Conservation (phyloP, 2,329 filamentous ascomycete species). For the Teratosphaeria destructans region DNA sequence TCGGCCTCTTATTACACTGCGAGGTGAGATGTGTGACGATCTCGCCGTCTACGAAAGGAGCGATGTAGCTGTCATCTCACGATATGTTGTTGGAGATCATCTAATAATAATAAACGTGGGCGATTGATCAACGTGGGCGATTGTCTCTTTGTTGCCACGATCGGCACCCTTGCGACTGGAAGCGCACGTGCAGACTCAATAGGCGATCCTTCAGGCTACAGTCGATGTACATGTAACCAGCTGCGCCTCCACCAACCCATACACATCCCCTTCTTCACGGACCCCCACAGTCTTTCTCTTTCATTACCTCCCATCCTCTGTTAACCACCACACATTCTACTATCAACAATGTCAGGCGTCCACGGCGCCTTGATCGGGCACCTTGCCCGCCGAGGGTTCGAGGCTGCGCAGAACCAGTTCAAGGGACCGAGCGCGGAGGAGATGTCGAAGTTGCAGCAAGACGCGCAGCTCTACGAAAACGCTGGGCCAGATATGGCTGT, state of each 20-base stretch:
- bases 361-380: conserved; percentile 20
- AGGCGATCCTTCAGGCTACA: background rate
- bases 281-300: background rate
- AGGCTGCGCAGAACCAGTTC: conserved; percentile 21
- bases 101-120: background rate
- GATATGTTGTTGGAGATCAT: background rate
- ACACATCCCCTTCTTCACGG: background rate
- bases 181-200: background rate
- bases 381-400: conserved; percentile 22
- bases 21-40: too few relatives aligned
- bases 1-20: too few relatives aligned
- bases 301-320: background rate
- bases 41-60: too few relatives aligned
- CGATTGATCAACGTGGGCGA: background rate
- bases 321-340: background rate
- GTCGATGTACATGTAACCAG: background rate
- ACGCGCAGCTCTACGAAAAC: conserved; percentile 20
- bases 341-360: background rate
- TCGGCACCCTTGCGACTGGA: background rate
- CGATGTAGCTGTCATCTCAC: too few relatives aligned
- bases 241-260: background rate
- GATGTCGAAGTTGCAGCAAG: conserved; percentile 16
- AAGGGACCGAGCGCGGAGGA: conserved; percentile 8
- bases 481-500: conserved; percentile 15
- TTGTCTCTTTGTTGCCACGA: background rate